Conservation (phyloP, 495 filamentous ascomycete species). For the Aspergillus mulundensis region DNA sequence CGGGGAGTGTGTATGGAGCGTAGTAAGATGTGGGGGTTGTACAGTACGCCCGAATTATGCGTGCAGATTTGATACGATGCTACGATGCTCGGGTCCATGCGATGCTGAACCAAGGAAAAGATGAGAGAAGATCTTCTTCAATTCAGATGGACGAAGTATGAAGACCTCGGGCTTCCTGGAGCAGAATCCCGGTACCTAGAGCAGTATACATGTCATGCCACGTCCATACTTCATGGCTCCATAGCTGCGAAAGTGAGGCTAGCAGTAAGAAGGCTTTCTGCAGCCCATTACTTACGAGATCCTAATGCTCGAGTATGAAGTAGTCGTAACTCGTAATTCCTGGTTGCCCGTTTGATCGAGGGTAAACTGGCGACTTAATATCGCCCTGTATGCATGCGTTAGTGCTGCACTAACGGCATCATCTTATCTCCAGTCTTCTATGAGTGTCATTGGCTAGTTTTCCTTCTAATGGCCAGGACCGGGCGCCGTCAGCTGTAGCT, state of each 20-base stretch:
- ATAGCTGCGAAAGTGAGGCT: constrained; percentile 10
- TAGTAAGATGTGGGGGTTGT: not conserved
- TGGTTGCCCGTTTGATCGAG: not conserved
- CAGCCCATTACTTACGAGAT: constrained; percentile 1
- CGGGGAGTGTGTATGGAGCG: no score
- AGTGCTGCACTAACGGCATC: not conserved
- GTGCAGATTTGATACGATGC: not conserved
- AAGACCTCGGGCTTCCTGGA: constrained; percentile 1
- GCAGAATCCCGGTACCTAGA: not conserved
- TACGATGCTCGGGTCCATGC: not conserved
- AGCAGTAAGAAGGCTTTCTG: constrained; percentile 1
- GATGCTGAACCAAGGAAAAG: not conserved
- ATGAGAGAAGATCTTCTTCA: not conserved
- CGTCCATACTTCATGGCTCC: not conserved
- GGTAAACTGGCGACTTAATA: not conserved
- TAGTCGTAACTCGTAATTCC: no score
- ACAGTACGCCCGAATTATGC: not conserved
- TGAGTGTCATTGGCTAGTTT: not conserved
- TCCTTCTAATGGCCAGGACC: not conserved
- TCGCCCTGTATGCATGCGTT: not conserved
- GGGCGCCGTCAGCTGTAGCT: not conserved
- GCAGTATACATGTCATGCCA: constrained; percentile 2
- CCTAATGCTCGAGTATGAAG: not conserved
- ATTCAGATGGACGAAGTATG: no score
- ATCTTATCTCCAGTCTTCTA: constrained; percentile 5